A percentile compares a stretch with the other conserved stretches of the same genome.
phyloP scores from a whole-genome alignment of 2,329 filamentous ascomycete genomes.

The Hypomyces rosellus region DNA sequence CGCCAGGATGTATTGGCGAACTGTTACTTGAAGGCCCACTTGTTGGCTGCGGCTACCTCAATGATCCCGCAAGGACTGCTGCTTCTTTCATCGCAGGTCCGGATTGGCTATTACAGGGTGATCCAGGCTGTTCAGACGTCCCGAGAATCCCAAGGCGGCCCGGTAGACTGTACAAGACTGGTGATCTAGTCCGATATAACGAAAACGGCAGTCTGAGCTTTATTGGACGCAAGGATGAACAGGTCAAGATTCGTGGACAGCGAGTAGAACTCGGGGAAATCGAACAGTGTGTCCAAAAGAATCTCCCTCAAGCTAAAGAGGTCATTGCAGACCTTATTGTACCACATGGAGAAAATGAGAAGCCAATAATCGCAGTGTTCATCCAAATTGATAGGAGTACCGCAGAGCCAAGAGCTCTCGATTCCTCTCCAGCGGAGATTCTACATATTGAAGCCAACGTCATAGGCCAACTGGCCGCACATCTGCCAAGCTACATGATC shows the following conservation, averaged over 20 bases:
- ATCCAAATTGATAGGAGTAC: neutral
- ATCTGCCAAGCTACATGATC: constrained; percentile 31
- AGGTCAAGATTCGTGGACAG: constrained; percentile 50
- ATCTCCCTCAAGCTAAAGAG: neutral
- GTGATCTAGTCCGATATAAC: neutral
- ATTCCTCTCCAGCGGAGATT: neutral
- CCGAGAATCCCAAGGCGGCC: constrained; percentile 1
- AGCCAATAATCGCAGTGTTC: neutral
- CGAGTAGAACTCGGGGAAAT: constrained; percentile 35
- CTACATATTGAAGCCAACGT: neutral
- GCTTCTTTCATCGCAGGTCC: neutral
- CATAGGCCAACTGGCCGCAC: neutral
- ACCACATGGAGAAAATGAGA: neutral
- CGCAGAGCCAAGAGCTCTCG: neutral
- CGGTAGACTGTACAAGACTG: neutral
- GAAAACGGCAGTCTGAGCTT: neutral
- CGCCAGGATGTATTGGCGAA: too few species aligned
- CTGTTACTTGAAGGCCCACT: too few species aligned
- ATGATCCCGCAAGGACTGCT: neutral
- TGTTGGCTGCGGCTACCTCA: too few species aligned
- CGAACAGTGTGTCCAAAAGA: constrained; percentile 6
- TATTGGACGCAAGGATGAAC: constrained; percentile 39
- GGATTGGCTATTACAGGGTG: neutral
- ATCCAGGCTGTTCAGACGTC: constrained; percentile 8
- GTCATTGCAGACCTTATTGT: neutral